Base-by-base conservation (phyloP, 2,329 filamentous ascomycete genomes). In the Sarocladium strictum region DNA sequence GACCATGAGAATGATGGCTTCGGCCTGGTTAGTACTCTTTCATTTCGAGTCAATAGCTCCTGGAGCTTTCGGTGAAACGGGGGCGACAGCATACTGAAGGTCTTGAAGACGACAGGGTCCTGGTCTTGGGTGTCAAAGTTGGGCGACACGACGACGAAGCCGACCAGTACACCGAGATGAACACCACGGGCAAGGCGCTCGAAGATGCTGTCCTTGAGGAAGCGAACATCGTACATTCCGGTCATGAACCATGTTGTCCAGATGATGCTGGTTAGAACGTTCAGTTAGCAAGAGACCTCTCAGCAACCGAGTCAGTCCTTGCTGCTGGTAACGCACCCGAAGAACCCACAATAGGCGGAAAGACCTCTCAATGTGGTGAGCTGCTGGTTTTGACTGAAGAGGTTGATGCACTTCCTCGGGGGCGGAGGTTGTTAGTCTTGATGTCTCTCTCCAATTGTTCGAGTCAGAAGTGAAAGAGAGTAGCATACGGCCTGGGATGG, bases 201-300 rank as follows among this genome's bases (percentile, higher is more conserved):
- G 60, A 86, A 84, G 35, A 87, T 72, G 35, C 78, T 83, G 65
- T 88, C 84, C 23, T 79, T 75, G 1, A 80, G 76, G 63, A 85
- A 87, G 0, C 84, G 81, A 32, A 87, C 78, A 65, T 88, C 84
- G 64, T 83, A 86, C 1, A 87, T 68, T 7, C 78, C 77, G 23
- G 83, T 78, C 56, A 84, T 73, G 37, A 86, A 76, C 85, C 85
- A 87, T 19, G 81, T 86, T 56, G 85, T 79, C 84, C 84, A 87
- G 4, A 87, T 70, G 19, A 87, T 72, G 21, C 78, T 73, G 38
- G 21, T 52, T 24, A 33, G 35, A 5, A n/a, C 2, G 6, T 15
- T 43, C 19, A 51, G 27, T 17, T 23, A 37, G n/a, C 15, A 10
- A 5, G 9, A 6, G 35, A 38, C 5, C 12, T 6, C 35, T n/a